Base-by-base conservation (phyloP, 148 eudicot species). In the Simmondsia chinensis region DNA sequence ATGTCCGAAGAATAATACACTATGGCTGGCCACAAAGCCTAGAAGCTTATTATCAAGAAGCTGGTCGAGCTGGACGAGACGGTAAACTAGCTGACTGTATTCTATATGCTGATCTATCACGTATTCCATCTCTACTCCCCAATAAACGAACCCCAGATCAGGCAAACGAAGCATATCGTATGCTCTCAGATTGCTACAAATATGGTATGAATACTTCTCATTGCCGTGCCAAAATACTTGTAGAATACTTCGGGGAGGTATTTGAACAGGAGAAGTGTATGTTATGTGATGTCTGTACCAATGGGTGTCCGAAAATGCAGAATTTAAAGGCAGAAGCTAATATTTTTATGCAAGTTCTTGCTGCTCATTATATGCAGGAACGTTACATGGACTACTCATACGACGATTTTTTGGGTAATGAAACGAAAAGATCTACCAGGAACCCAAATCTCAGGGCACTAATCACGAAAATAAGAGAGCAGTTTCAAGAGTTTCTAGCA, bases 31-130 rank as follows among this genome's bases (percentile, higher is more conserved):
- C 96, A 43, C 96, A 88, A 77, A 88, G 91, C 53, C 50, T 88
- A 63, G 96, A 88, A 75, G 91, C 96, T 29, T 88, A 88, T 64
- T 83, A 88, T 61, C 96, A 88, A 73, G 96, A 88, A 75, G 96
- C 96, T 22, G 96, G 96, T 43, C 82, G 94, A 54, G 94, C 94
- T 46, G 96, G 96, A 18, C 66, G 96, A 49, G 96, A 88, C 69
- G 87, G 94, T 3, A 66, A 83, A 68, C 61, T 57, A 57, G 87
- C 96, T 43, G 66, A 80, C 33, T 88, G 96, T 61, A 77, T 75
- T 46, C 63, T 83, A 9, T 83, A 75, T 71, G 96, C 89, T 38
- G 66, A 83, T 48, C 64, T 80, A 17, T 68, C 69, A 32, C 63
- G 62, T 66, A 28, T 39, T 6, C 96, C 94, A 11, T 65, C 83